These are phyloP conservation scores for Auricularia cornea DNA, from an alignment of 768 basidiomycete genomes.

Conservation along the genomic window DNA sequence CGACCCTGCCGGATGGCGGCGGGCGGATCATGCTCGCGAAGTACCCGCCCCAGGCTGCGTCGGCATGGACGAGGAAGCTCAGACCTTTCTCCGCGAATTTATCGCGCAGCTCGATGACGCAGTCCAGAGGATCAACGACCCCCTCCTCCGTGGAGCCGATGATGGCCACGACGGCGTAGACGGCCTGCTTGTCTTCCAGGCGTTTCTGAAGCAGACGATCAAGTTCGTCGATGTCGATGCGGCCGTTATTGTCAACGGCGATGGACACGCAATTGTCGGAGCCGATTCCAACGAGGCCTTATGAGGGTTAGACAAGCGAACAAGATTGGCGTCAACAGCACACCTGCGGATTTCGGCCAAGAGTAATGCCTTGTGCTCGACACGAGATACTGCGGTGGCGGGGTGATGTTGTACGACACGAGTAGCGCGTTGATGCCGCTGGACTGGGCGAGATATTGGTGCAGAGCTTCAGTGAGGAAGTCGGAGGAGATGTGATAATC, in stretches of 20 bases:
- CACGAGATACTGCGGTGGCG: constrained; percentile 18
- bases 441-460: constrained; percentile 28
- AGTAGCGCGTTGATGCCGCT: constrained; percentile 27
- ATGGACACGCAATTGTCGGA: constrained; percentile 29
- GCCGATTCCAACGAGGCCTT: constrained; percentile 39
- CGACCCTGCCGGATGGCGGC: neutral
- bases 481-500: constrained; percentile 28
- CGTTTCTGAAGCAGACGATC: constrained; percentile 11
- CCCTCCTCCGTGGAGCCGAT: constrained; percentile 40
- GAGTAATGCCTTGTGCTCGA: constrained; percentile 34
- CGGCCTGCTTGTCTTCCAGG: constrained; percentile 22
- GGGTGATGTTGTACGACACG: constrained; percentile 7
- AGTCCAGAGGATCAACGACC: constrained; percentile 32
- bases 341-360: constrained; percentile 41
- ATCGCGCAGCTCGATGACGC: constrained; percentile 28
- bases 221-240: constrained; percentile 8
- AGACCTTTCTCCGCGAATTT: constrained; percentile 26
- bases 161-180: constrained; percentile 36
- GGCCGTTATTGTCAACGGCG: constrained; percentile 28
- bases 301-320: neutral
- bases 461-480: constrained; percentile 24
- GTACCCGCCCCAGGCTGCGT: constrained; percentile 43
- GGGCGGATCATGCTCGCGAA: constrained; percentile 20
- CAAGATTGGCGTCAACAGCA: neutral
- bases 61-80: constrained; percentile 34